Percentiles rank a stretch among this genome's conserved stretches.
Evolutionary conservation across 2,329 filamentous ascomycete species (phyloP).

Genomic region (Penicillium palitans): DNA sequence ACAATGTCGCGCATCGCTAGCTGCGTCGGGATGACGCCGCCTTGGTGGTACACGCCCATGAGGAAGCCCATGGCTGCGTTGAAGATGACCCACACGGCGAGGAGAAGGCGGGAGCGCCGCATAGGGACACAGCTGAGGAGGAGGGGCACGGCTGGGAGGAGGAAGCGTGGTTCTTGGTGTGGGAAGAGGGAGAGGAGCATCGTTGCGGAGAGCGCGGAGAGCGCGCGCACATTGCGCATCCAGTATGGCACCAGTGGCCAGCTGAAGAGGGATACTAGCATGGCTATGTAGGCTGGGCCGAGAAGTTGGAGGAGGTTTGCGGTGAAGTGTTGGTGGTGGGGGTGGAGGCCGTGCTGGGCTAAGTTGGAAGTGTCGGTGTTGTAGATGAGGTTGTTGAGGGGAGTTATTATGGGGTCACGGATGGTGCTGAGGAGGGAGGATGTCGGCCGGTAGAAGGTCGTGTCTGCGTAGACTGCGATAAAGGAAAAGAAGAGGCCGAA

Average conservation of each 20-base stretch:
- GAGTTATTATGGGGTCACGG: constrained; percentile 68
- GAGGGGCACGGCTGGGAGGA: constrained; percentile 54
- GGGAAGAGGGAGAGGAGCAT: constrained; percentile 48
- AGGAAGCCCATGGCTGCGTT: constrained; percentile 50
- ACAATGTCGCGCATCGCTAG: constrained; percentile 46
- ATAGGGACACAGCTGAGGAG: constrained; percentile 50
- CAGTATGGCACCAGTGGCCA: constrained; percentile 30
- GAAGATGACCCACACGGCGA: constrained; percentile 50
- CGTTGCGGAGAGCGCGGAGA: constrained; percentile 48
- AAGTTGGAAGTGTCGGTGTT: constrained; percentile 71
- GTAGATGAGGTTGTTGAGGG: constrained; percentile 75
- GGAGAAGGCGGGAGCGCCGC: constrained; percentile 43
- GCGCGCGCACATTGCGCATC: constrained; percentile 42
- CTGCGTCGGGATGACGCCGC: constrained; percentile 53
- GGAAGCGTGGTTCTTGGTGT: constrained; percentile 56
- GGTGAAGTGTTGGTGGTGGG: constrained; percentile 73
- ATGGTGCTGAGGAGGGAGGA: constrained; percentile 40
- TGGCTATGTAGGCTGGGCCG: constrained; percentile 65
- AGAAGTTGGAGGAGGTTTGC: constrained; percentile 71
- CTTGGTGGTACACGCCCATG: constrained; percentile 57
- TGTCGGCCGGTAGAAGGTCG: constrained; percentile 68
- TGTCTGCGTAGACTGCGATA: constrained; percentile 79
- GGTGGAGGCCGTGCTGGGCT: constrained; percentile 73
- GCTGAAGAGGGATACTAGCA: constrained; percentile 51
- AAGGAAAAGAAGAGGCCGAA: constrained; percentile 68